Percentiles rank a stretch among this genome's conserved stretches.
Conservation (phyloP, 2,329 filamentous ascomycete species). For the Dactylellina parvicollis region DNA sequence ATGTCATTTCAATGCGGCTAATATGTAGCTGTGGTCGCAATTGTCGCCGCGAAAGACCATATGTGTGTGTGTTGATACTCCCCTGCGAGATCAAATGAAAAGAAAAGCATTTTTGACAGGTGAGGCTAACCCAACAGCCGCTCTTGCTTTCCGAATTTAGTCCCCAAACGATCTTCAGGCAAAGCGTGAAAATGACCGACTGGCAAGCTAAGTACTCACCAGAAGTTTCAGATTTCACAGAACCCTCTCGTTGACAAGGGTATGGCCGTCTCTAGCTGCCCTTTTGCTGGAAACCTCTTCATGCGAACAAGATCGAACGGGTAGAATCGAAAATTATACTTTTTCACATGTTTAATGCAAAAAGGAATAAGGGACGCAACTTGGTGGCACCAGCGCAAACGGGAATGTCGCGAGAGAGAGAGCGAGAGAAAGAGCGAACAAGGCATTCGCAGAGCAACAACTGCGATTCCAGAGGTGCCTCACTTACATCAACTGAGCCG, state of each 20-base stretch:
- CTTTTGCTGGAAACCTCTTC: slow-evolving; percentile 20
- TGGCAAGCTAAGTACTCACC: slow-evolving; percentile 17
- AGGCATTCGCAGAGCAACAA: slow-evolving; percentile 4
- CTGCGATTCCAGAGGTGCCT: neutral
- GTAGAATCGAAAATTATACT: slow-evolving; percentile 20
- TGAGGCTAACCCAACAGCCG: slow-evolving; percentile 11
- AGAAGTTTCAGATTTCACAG: slow-evolving; percentile 39
- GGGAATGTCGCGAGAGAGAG: slow-evolving; percentile 51
- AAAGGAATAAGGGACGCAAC: slow-evolving; percentile 33
- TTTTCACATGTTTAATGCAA: slow-evolving; percentile 44
- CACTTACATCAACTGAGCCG: slow-evolving; percentile 5
- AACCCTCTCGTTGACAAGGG: slow-evolving; percentile 6
- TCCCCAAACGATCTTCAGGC: slow-evolving; percentile 28
- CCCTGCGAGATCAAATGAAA: neutral
- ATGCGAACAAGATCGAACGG: slow-evolving; percentile 14
- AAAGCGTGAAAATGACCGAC: slow-evolving; percentile 43
- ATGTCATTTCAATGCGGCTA: neutral
- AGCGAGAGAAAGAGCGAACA: slow-evolving; percentile 35
- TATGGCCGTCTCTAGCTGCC: slow-evolving; percentile 23
- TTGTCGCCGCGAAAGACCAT: slow-evolving; percentile 1
- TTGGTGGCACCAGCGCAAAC: slow-evolving; percentile 44
- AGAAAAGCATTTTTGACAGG: slow-evolving; percentile 28
- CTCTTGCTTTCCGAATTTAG: slow-evolving; percentile 15
- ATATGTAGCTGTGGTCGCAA: neutral
- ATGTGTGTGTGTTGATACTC: too few relatives aligned